Conservation (phyloP, 2,329 filamentous ascomycete species). For the Epichloe brachyelytri region DNA sequence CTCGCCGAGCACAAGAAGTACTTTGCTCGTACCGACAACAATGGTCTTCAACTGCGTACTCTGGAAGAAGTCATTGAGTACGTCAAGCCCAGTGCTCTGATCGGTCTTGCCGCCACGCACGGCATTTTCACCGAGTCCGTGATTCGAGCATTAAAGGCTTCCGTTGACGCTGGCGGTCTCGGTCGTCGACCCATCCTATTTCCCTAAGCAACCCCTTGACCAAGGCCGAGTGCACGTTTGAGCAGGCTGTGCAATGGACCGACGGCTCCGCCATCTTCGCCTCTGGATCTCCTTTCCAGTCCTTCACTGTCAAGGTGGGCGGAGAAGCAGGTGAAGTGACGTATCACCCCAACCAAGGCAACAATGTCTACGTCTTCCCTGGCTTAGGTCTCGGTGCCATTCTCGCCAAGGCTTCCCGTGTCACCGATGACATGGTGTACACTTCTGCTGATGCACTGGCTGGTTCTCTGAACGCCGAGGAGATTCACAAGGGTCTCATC, state of each 20-base stretch:
- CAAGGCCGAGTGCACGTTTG: slow-evolving; percentile 96
- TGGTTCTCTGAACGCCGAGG: slow-evolving; percentile 64
- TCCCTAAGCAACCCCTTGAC: slow-evolving; percentile 92
- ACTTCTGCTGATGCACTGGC: slow-evolving; percentile 75
- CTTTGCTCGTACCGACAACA: slow-evolving; percentile 52
- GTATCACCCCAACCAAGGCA: slow-evolving; percentile 72
- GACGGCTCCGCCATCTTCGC: slow-evolving; percentile 88
- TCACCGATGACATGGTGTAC: slow-evolving; percentile 97
- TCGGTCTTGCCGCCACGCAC: slow-evolving; percentile 88
- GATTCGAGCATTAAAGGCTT: slow-evolving; percentile 55
- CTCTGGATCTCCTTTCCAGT: slow-evolving; percentile 82
- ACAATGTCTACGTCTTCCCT: slow-evolving; percentile 89
- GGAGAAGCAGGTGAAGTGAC: slow-evolving; percentile 44
- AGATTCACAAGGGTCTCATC: slow-evolving; percentile 71
- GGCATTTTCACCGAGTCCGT: slow-evolving; percentile 88
- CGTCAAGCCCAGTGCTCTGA: slow-evolving; percentile 85
- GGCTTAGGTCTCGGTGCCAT: slow-evolving; percentile 91
- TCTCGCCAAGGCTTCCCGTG: slow-evolving; percentile 69
- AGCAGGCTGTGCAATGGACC: slow-evolving; percentile 83
- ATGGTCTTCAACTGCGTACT: slow-evolving; percentile 58
- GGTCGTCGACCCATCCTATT: slow-evolving; percentile 84
- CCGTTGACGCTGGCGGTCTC: slow-evolving; percentile 47
- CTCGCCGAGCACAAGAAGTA: slow-evolving; percentile 82
- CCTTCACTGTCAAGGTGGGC: slow-evolving; percentile 50
- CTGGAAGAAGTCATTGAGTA: slow-evolving; percentile 88